These are phyloP conservation scores for Grosmannia serpens DNA, from an alignment of 2,329 filamentous ascomycete species.

Conservation along the genomic window DNA sequence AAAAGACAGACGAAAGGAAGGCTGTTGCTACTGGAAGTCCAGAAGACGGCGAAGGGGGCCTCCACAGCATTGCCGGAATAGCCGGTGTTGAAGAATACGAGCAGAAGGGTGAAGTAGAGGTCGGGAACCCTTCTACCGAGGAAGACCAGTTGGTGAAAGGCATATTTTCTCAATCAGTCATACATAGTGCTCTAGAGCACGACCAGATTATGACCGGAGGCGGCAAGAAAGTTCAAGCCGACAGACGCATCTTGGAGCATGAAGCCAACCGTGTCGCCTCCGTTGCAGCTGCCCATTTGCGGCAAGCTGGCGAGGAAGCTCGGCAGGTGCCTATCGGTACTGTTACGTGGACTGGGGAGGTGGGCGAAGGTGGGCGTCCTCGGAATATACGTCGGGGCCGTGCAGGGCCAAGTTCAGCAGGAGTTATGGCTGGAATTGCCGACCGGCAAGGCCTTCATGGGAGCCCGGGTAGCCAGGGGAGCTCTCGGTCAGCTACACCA, in stretches of 20 bases:
- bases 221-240: slow-evolving; percentile 58
- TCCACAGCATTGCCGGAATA: slow-evolving; percentile 40
- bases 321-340: slow-evolving; percentile 66
- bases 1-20: neutral
- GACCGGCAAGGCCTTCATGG: slow-evolving; percentile 41
- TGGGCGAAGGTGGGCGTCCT: slow-evolving; percentile 65
- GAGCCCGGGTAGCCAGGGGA: slow-evolving; percentile 17
- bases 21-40: neutral
- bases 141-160: slow-evolving; percentile 77
- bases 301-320: slow-evolving; percentile 61
- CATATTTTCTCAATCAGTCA: slow-evolving; percentile 74
- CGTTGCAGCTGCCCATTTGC: slow-evolving; percentile 64
- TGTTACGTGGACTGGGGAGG: slow-evolving; percentile 86
- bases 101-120: slow-evolving; percentile 23
- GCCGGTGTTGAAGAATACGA: slow-evolving; percentile 54
- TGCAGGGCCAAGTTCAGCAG: slow-evolving; percentile 36
- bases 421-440: slow-evolving; percentile 45
- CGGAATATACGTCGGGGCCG: slow-evolving; percentile 33
- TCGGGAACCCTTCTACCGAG: slow-evolving; percentile 23
- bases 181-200: slow-evolving; percentile 88
- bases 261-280: slow-evolving; percentile 74
- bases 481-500: slow-evolving; percentile 35
- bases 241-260: slow-evolving; percentile 65
- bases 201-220: slow-evolving; percentile 79
- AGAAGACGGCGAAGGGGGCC: slow-evolving; percentile 4